Evolutionary conservation across 192 early-diverging fungal genomes (phyloP), one percentile per base, ranked within the genome.

Genomic region (Physocladia obscura): DNA sequence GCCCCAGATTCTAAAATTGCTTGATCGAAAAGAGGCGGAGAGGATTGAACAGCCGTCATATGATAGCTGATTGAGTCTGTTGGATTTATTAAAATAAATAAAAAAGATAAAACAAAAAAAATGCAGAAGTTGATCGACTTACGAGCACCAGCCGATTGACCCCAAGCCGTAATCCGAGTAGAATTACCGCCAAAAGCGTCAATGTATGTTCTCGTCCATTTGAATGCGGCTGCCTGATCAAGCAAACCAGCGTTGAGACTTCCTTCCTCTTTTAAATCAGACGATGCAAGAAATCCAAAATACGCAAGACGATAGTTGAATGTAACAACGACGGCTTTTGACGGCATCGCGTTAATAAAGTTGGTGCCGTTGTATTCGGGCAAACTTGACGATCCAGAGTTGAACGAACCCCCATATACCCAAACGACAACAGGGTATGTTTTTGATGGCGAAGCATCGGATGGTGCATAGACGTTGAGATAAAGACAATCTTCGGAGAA

Each of bases 401-500:
- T 69, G 56, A 81, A 88, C 26, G 74, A 79, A 30, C 87, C 88
- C 6, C 83, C 83, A 48, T 89, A 81, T 26, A 90, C 75, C 57
- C 76, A 89, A 4, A 89, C 78, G 65, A 89, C 74, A 2, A 89
- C 89, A 34, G 89, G 88, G 19, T 81, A 62, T n/a, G n/a, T n/a
- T 24, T 74, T 67, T 3, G 44, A 47, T 21, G 44, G n/a, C 5
- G 37, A 24, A 38, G 47, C 63, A 8, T 4, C 4, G 27, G 13
- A 19, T 30, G 82, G 82, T 8, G 74, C 51, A 49, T 69, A 79
- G 22, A 84, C 72, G 63, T 84, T 81, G n/a, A 80, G 35, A 49
- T 78, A 82, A 27, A 84, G 69, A 50, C 82, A 84, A 57, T 82
- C 76, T 47, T 75, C 73, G n/a, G 62, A 75, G 57, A 39, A 2